Evolutionary conservation across 176 grass and related monocot species (phyloP), one percentile per base, ranked within the genome.

Genomic region (Aegilops sharonensis): DNA sequence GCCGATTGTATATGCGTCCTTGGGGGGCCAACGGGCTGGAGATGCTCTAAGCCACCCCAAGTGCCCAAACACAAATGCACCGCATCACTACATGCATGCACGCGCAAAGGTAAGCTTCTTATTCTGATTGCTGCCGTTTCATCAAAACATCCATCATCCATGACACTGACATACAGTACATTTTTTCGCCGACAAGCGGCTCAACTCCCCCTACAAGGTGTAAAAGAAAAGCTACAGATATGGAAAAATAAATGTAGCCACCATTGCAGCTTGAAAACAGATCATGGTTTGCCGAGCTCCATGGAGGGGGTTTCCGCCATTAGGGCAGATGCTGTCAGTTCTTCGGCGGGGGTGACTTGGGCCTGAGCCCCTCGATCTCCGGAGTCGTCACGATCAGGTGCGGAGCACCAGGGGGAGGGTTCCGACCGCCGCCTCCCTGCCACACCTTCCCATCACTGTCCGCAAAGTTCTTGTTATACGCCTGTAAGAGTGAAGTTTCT

Each of bases 361-460:
- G 97, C 79, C 94, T 83, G 25, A 95, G 83, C 64, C 82, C 85
- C 78, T 98, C 97, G 14, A 98, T 98, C 82, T 98, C 97, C 1
- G 92, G 88, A 18, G 97, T 98, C 21, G 97, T 98, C 88, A 92
- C 45, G 7, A 95, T 92, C 10, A 98, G 93, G 63, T 98, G 97
- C 3, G 94, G 86, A 47, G 97, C 93, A 56, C 95, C 97, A 47
- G 93, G 90, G n/a, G 97, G 94, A 78, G 97, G 97, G 82, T 98
- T 98, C 27, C 97, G 88, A 1, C 97, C 97, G 9, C 92, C 91
- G 3, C 93, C 96, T 67, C 93, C 97, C 75, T 94, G 92, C 97
- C 97, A 95, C 54, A 95, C 94, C 83, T 92, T 98, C 50, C 93
- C 97, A 82, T 98, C 93, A 67, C 87, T 91, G 56, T 91, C 97